phyloP scores from a whole-genome alignment of 345 rosid species.

The Excoecaria agallocha region DNA sequence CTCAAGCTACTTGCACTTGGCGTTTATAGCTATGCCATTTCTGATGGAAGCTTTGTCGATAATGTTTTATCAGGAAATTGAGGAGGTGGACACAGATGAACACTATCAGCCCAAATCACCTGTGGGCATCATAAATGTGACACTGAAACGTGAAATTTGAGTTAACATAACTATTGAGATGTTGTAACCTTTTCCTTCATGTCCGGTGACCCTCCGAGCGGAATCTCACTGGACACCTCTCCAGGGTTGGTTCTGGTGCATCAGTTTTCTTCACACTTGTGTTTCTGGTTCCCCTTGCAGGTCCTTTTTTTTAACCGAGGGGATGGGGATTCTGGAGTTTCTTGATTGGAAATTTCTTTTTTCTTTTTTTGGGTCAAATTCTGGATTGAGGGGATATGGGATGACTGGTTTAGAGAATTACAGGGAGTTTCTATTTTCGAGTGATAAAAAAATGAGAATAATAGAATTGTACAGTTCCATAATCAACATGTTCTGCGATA shows the following conservation, averaged over 20 bases:
- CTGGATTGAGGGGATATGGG: too few relatives aligned
- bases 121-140: slow-evolving; percentile 49
- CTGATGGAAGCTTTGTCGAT: neutral
- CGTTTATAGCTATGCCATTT: slow-evolving; percentile 13
- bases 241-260: too few relatives aligned
- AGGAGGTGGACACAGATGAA: slow-evolving; percentile 95
- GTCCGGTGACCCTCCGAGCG: neutral
- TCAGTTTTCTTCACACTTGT: neutral
- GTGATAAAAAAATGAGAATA: neutral
- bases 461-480: neutral
- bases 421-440: neutral
- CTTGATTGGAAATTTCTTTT: neutral
- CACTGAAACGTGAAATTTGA: slow-evolving; percentile 54
- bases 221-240: neutral
- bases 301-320: neutral
- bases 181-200: neutral
- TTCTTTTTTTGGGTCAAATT: too few relatives aligned
- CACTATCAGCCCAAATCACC: slow-evolving; percentile 74
- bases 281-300: neutral
- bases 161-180: neutral
- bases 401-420: neutral
- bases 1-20: neutral
- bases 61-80: slow-evolving; percentile 64
- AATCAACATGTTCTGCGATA: too few relatives aligned
- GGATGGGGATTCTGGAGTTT: neutral